Evolutionary conservation across 371 early-diverging fungal species (phyloP).

Genomic region (Amoeboaphelidium protococcarum): DNA sequence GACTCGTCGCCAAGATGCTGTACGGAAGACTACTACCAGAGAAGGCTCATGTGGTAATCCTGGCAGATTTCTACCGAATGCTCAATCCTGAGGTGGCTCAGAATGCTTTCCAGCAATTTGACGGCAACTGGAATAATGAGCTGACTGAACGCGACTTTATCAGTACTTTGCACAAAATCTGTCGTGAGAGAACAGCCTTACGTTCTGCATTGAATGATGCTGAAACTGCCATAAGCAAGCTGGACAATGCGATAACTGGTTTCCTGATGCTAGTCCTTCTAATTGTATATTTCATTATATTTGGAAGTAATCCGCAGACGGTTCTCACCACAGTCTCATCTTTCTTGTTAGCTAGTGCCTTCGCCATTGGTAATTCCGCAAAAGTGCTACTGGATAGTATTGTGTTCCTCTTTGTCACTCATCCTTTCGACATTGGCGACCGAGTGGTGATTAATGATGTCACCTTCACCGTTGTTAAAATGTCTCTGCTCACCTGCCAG

Average conservation of each 20-base stretch:
- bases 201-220: not conserved
- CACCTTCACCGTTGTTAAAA: not conserved
- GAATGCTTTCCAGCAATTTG: not conserved
- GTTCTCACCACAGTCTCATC: not conserved
- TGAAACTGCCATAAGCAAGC: not conserved
- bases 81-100: not conserved
- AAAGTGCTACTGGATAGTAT: constrained; percentile 1
- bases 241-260: not conserved
- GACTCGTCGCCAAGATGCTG: not conserved
- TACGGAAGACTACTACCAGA: not conserved
- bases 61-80: not conserved
- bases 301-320: not conserved
- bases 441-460: not conserved
- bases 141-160: not conserved
- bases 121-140: not conserved
- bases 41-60: not conserved
- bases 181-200: not conserved
- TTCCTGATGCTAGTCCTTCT: not conserved
- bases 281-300: not conserved
- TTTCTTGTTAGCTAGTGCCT: not conserved
- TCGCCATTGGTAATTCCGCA: not conserved
- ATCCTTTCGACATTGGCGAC: constrained; percentile 3
- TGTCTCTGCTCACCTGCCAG: not conserved
- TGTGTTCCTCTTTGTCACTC: constrained; percentile 1
- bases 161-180: not conserved